Conservation (phyloP, 2,329 filamentous ascomycete species). For the Fusarium tuaranense region DNA sequence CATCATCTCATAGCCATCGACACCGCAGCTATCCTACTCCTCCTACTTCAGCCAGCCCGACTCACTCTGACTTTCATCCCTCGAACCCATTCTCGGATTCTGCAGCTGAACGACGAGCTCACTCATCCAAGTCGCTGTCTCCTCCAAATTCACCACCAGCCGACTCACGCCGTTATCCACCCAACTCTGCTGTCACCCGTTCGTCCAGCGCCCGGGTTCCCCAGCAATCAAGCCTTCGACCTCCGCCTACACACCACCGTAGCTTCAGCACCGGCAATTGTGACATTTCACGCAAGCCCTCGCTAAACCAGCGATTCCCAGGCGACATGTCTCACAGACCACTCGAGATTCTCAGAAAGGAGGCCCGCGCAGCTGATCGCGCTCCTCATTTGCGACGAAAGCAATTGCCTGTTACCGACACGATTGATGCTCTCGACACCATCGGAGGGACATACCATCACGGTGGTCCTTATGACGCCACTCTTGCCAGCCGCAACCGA, state of each 20-base stretch:
- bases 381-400: conserved; percentile 75
- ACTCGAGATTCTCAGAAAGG: conserved; percentile 73
- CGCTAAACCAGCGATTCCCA: conserved; percentile 61
- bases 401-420: conserved; percentile 76
- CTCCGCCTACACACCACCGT: conserved; percentile 29
- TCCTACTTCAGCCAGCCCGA: conserved; percentile 66
- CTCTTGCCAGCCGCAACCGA: conserved; percentile 78
- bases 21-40: conserved; percentile 56
- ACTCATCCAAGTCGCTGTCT: conserved; percentile 28
- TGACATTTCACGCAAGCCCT: conserved; percentile 27
- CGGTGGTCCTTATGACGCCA: conserved; percentile 89
- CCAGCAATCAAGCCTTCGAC: conserved; percentile 10
- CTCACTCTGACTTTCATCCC: conserved; percentile 58
- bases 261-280: conserved; percentile 39
- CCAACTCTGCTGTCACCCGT: conserved; percentile 49
- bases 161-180: conserved; percentile 38
- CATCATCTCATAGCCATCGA: conserved; percentile 15
- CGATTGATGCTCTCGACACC: conserved; percentile 85
- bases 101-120: conserved; percentile 27
- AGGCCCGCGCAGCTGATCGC: conserved; percentile 74
- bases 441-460: conserved; percentile 81
- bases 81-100: conserved; percentile 56
- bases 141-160: conserved; percentile 35
- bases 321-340: conserved; percentile 75
- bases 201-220: conserved; percentile 42